A percentile compares a stretch with the other conserved stretches of the same genome.
These are phyloP conservation scores for Aspergillus mulundensis DNA, from an alignment of 495 filamentous ascomycete genomes.

Conservation along the genomic window DNA sequence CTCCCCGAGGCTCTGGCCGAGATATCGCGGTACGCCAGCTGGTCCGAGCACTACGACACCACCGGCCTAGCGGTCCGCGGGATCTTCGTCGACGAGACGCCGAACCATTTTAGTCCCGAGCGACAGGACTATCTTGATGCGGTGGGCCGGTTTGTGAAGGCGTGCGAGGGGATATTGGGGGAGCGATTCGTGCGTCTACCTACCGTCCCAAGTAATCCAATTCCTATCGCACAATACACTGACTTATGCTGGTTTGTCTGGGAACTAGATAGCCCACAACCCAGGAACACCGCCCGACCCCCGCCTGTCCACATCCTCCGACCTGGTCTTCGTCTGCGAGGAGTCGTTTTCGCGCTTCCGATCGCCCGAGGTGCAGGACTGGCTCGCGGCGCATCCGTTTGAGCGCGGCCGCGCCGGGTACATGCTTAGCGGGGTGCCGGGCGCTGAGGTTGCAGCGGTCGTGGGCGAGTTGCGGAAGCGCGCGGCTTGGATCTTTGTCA, in stretches of 20 bases:
- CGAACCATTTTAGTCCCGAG: slow-evolving; percentile 5
- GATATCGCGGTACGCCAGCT: slow-evolving; percentile 16
- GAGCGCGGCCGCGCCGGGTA: slow-evolving; percentile 9
- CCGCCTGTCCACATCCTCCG: slow-evolving; percentile 1
- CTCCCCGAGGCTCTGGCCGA: slow-evolving; percentile 9
- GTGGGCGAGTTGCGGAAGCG: slow-evolving; percentile 15
- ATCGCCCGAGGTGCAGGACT: slow-evolving; percentile 14
- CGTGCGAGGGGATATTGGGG: not conserved
- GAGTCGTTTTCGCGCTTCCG: slow-evolving; percentile 14
- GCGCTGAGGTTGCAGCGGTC: not conserved
- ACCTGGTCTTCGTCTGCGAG: slow-evolving; percentile 16
- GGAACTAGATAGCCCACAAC: slow-evolving; percentile 14
- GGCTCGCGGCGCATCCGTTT: slow-evolving; percentile 2
- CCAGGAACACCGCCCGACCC: slow-evolving; percentile 16
- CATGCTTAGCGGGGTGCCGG: slow-evolving; percentile 13
- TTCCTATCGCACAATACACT: no score
- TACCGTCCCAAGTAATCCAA: no score
- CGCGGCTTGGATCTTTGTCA: slow-evolving; percentile 14
- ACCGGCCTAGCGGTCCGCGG: slow-evolving; percentile 11
- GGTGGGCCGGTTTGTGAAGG: slow-evolving; percentile 6
- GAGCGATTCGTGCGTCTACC: slow-evolving; percentile 9
- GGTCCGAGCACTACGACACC: slow-evolving; percentile 8
- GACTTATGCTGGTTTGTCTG: no score
- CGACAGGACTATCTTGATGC: slow-evolving; percentile 4
- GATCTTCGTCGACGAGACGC: slow-evolving; percentile 20